A percentile compares a stretch with the other conserved stretches of the same genome.
phyloP scores from a whole-genome alignment of 2,329 filamentous ascomycete genomes.

The Harringtonia lauricola region DNA sequence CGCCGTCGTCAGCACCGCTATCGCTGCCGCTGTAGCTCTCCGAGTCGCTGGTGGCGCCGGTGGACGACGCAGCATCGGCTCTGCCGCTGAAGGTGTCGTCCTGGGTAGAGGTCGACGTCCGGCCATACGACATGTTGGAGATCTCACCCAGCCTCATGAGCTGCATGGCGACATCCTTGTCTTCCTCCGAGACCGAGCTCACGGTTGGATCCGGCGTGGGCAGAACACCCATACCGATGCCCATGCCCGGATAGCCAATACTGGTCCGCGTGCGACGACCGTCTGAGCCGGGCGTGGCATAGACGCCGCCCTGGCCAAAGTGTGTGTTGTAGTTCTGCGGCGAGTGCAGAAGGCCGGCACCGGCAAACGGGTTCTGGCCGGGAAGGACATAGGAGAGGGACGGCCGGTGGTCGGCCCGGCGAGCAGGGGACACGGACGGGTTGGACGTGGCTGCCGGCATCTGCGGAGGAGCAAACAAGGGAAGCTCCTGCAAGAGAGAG shows the following conservation, averaged over 20 bases:
- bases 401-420: conserved; percentile 63
- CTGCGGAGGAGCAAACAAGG: conserved; percentile 86
- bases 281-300: conserved; percentile 51
- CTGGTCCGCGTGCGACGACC: conserved; percentile 56
- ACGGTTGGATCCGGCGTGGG: conserved; percentile 96
- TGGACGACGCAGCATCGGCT: conserved; percentile 75
- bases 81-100: conserved; percentile 89
- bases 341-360: conserved; percentile 68
- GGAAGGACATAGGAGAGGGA: conserved; percentile 65
- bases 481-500: conserved; percentile 60
- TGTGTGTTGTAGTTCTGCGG: conserved; percentile 62
- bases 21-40: conserved; percentile 64
- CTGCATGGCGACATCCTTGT: conserved; percentile 87
- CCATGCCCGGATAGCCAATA: conserved; percentile 36
- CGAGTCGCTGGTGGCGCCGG: conserved; percentile 70
- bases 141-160: conserved; percentile 92
- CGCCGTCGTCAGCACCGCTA: conserved; percentile 43
- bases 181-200: conserved; percentile 93
- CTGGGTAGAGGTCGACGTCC: conserved; percentile 83
- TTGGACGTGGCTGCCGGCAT: conserved; percentile 93
- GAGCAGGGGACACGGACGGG: conserved; percentile 88
- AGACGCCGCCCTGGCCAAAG: conserved; percentile 44
- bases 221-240: conserved; percentile 46
- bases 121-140: conserved; percentile 84
- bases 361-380: conserved; percentile 69